phyloP scores from a whole-genome alignment of 164 flowering plant species.

The Piper betle region DNA sequence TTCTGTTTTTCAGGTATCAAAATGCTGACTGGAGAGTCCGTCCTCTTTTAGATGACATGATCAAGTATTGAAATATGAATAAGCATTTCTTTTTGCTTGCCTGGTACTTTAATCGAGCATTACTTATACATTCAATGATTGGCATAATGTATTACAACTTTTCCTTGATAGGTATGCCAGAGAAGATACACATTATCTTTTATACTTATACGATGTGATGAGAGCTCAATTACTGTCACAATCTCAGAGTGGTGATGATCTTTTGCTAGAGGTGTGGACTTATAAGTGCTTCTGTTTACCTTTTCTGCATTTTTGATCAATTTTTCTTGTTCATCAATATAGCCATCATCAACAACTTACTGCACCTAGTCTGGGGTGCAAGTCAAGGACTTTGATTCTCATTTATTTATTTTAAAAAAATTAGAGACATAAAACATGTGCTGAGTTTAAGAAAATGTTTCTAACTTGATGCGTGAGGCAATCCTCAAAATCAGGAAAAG shows the following conservation, averaged over 20 bases:
- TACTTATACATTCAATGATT: neutral
- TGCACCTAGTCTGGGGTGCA: too few species aligned
- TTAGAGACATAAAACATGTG: too few species aligned
- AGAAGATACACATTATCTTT: constrained; percentile 91
- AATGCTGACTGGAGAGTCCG: constrained; percentile 98
- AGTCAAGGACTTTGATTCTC: too few species aligned
- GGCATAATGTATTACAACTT: neutral
- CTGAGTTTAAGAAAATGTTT: too few species aligned
- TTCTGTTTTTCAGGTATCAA: constrained; percentile 53
- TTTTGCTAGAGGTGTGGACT: constrained; percentile 45
- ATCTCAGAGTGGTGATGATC: constrained; percentile 24
- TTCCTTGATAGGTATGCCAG: constrained; percentile 66
- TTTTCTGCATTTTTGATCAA: neutral
- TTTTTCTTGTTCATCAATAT: neutral
- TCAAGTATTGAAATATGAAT: constrained; percentile 29
- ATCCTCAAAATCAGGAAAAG: too few species aligned
- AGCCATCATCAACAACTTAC: too few species aligned
- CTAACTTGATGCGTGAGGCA: too few species aligned
- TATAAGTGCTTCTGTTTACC: neutral
- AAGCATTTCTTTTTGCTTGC: neutral
- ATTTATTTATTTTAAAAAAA: too few species aligned
- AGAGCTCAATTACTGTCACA: constrained; percentile 38
- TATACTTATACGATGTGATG: constrained; percentile 80
- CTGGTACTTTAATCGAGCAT: neutral
- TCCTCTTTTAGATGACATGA: constrained; percentile 82